phyloP scores from a whole-genome alignment of 108 stramenopile genomes.

The Asterionellopsis glacialis region DNA sequence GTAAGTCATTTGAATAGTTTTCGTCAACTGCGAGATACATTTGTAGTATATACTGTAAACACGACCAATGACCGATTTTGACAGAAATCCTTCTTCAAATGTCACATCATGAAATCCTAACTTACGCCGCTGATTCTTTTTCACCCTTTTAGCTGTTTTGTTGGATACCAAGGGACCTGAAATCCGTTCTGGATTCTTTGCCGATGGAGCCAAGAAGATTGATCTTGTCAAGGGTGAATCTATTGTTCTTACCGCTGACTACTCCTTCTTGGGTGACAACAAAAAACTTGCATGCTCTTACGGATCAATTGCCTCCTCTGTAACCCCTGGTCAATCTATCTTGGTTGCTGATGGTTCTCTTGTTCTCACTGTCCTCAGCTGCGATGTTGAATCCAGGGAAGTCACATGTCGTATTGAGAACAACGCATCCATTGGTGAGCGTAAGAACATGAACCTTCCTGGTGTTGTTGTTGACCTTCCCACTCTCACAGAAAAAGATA shows the following conservation, averaged over 20 bases:
- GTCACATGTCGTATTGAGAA: constrained; percentile 71
- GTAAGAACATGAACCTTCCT: constrained; percentile 92
- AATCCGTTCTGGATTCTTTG: constrained; percentile 89
- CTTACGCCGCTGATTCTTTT: constrained; percentile 1
- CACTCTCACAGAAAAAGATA: constrained; percentile 89
- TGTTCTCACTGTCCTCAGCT: constrained; percentile 65
- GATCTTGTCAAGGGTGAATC: constrained; percentile 52
- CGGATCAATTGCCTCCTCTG: constrained; percentile 53
- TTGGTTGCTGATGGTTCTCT: constrained; percentile 85
- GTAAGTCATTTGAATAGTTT: constrained; percentile 17
- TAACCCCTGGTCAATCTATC: constrained; percentile 70
- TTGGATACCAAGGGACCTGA: constrained; percentile 92
- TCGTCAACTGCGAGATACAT: not conserved
- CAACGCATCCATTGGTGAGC: constrained; percentile 72
- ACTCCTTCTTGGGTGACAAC: constrained; percentile 57
- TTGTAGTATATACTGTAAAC: not conserved
- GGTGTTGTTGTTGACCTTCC: constrained; percentile 84
- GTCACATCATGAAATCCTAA: not conserved
- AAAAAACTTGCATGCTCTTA: constrained; percentile 78
- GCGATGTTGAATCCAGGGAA: constrained; percentile 47
- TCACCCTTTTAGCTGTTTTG: constrained; percentile 38
- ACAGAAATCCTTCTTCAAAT: too few species aligned
- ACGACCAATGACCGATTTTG: constrained; percentile 13
- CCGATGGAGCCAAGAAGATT: constrained; percentile 60
- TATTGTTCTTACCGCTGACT: constrained; percentile 70